Conservation (phyloP, 2,329 filamentous ascomycete genomes). For the Septoria petroselini region DNA sequence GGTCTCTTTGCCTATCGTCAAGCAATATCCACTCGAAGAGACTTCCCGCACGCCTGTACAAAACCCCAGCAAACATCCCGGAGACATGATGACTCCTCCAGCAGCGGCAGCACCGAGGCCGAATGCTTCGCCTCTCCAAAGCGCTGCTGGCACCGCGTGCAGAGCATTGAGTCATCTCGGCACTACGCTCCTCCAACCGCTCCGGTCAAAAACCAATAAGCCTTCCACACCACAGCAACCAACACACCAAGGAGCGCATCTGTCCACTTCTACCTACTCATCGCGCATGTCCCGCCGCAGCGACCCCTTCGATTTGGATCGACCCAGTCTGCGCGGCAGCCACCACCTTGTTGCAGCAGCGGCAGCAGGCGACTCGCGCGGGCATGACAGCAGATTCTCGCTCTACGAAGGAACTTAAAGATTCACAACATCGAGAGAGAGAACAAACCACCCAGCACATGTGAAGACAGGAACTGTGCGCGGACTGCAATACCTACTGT, state of each 20-base stretch:
- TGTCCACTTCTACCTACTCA: conserved; percentile 16
- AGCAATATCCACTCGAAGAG: conserved; percentile 31
- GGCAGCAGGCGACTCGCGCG: not conserved
- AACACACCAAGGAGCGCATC: conserved; percentile 9
- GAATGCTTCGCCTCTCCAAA: conserved; percentile 20
- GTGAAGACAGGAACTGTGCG: too few species aligned
- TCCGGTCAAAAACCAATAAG: conserved; percentile 11
- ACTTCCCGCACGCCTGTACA: conserved; percentile 28
- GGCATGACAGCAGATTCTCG: not conserved
- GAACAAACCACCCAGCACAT: too few species aligned
- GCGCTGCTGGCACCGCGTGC: conserved; percentile 18
- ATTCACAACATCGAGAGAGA: not conserved
- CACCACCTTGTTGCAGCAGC: not conserved
- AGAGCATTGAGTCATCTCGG: conserved; percentile 22
- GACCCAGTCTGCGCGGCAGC: conserved; percentile 15
- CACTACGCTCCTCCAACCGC: conserved; percentile 16
- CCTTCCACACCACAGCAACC: conserved; percentile 4
- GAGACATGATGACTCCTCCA: not conserved
- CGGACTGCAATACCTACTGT: too few species aligned
- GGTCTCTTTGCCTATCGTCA: conserved; percentile 24
- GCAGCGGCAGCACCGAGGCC: not conserved
- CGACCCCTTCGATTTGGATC: conserved; percentile 27
- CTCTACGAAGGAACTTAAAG: conserved; percentile 3
- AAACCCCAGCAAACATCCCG: not conserved
- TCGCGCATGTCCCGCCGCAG: conserved; percentile 20